Conservation (phyloP, 208 protist species). For the Eutreptiella sp. region DNA sequence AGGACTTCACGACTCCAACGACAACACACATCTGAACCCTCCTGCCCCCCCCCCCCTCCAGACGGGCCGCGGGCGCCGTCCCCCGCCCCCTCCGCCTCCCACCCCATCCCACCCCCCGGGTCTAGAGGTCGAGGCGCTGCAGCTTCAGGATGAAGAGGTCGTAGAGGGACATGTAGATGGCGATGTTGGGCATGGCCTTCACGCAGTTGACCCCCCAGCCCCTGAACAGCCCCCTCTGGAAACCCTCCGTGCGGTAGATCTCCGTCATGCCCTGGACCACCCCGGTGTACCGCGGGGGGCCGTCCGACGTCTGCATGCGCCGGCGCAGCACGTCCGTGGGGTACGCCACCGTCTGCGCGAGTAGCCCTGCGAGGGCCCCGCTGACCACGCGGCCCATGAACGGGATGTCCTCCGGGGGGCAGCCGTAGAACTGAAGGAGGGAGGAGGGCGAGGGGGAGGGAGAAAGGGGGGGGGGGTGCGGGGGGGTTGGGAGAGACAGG, state of each 20-base stretch:
- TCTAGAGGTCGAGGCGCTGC: conserved; percentile 7
- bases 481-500: too few relatives aligned
- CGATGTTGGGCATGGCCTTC: conserved; percentile 42
- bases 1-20: too few relatives aligned
- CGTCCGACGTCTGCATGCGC: conserved; percentile 36
- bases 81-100: too few relatives aligned
- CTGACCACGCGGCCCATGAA: neutral
- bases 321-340: conserved; percentile 41
- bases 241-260: conserved; percentile 30
- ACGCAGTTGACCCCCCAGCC: conserved; percentile 40
- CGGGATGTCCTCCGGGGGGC: neutral
- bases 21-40: too few relatives aligned
- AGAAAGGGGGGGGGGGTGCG: too few relatives aligned
- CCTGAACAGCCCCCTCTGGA: conserved; percentile 34
- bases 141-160: conserved; percentile 42
- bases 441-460: too few relatives aligned
- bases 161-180: conserved; percentile 46
- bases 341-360: conserved; percentile 40
- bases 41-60: too few relatives aligned
- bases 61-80: too few relatives aligned
- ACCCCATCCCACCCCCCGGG: too few relatives aligned
- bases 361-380: conserved; percentile 30
- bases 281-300: neutral
- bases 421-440: neutral
- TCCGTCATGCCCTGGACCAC: conserved; percentile 23